Base-by-base conservation (phyloP, 805 yeast species). In the Yamadazyma sp. region DNA sequence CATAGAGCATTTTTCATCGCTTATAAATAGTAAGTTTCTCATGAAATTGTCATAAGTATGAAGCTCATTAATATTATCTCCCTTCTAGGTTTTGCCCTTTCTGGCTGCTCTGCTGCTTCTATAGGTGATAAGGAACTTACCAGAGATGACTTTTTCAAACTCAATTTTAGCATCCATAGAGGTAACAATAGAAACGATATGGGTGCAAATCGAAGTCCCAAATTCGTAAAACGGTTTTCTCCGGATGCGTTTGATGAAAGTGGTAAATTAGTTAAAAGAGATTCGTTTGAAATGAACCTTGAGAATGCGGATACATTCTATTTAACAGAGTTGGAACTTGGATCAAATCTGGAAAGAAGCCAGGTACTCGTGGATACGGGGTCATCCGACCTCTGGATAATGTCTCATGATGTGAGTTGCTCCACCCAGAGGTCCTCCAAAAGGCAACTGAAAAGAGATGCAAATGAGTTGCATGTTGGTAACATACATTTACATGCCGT, bases 311-410 rank as follows among this genome's bases (percentile, higher is more conserved):
- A 49, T 23, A 60, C 63, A 1, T 63, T 59, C 41, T 63, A 63
- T 41, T 39, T 57, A 52, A 50, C 58, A 3, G 38, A 46, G 7
- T 42, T 63, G 30, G 32, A 46, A 20, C 44, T 62, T n/a, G 71
- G 72, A 8, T 55, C 63, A 7, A 46, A 54, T 28, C 33, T 44
- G 28, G 59, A 64, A 17, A 32, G 47, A 21, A 55, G 53, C 8
- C 49, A 54, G 7, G 67, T 65, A 2, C 52, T 63, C 44, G 57
- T 67, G 8, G 71, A 66, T 45, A 67, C 71, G 17, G 73, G 71
- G 3, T 63, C 71, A 5, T 60, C 70, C 7, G 73, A 67, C 45
- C 53, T 67, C 37, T 67, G 73, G 73, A 54, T 67, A 25, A 62
- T 63, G 65, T 45, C 64, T 14, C 53, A 49, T 32, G 59, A 62